These are phyloP conservation scores for Podospora bellae-mahoneyi DNA, from an alignment of 495 filamentous ascomycete genomes.

Conservation along the genomic window DNA sequence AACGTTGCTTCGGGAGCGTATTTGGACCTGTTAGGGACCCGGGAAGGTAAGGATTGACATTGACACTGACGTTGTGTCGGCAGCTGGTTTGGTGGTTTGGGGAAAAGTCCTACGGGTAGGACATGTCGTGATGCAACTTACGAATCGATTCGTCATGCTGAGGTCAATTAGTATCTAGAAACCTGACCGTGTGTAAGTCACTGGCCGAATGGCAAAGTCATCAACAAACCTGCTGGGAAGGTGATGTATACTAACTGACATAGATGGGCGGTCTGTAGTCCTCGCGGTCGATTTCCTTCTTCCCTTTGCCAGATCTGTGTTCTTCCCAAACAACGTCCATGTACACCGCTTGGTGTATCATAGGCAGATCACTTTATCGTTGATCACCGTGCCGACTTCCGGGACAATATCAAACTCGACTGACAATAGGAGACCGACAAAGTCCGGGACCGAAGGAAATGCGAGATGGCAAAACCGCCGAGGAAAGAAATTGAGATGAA, in stretches of 20 bases:
- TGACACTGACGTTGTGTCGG: not conserved
- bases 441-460: not conserved
- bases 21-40: not conserved
- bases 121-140: not conserved
- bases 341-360: not conserved
- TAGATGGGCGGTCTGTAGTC: not conserved
- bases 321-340: not conserved
- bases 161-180: not conserved
- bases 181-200: not conserved
- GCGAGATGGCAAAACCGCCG: not conserved
- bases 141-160: not conserved
- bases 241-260: not conserved
- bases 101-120: not conserved
- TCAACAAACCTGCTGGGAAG: not conserved
- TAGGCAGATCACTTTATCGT: not conserved
- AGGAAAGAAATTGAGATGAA: not conserved
- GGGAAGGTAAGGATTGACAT: not conserved
- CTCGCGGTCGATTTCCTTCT: too few species aligned
- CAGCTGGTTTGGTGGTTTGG: not conserved
- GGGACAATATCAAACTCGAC: not conserved
- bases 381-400: not conserved
- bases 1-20: not conserved
- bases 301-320: not conserved
- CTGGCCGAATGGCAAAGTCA: not conserved
- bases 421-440: not conserved